Evolutionary conservation across 108 stramenopile species (phyloP).

Genomic region (Mediolabrus comicus): DNA sequence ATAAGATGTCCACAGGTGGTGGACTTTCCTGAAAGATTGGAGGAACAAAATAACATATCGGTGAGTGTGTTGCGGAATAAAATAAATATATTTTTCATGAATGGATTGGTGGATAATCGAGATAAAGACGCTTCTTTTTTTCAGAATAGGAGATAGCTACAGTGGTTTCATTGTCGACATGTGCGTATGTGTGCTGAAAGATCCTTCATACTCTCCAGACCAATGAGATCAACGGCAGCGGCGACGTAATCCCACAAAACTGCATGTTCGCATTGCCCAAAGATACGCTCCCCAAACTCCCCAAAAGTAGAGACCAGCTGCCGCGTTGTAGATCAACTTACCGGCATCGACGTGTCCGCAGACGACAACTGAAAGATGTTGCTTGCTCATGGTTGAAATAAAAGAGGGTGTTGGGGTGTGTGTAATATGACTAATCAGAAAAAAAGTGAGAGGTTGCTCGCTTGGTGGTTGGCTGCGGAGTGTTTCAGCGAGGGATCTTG

Average conservation of each 20-base stretch:
- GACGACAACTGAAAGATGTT: slow-evolving; percentile 80
- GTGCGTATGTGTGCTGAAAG: too few species aligned
- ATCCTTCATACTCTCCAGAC: background rate
- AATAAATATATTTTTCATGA: background rate
- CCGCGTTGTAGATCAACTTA: slow-evolving; percentile 28
- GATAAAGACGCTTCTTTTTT: background rate
- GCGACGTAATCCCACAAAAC: background rate
- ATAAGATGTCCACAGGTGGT: slow-evolving; percentile 80
- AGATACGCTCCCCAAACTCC: too few species aligned
- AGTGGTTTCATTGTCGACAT: too few species aligned
- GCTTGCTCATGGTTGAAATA: slow-evolving; percentile 3
- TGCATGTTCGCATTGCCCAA: background rate
- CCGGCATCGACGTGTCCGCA: slow-evolving; percentile 90
- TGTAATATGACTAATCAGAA: background rate
- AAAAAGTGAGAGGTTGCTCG: background rate
- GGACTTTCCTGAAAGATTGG: slow-evolving; percentile 40
- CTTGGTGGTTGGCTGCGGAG: background rate
- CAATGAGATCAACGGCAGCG: background rate
- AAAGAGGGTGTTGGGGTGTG: background rate
- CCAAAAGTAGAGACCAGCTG: background rate
- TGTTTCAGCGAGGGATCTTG: background rate
- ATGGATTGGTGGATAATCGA: background rate
- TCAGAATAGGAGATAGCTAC: background rate
- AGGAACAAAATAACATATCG: background rate
- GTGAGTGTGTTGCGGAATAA: background rate